Evolutionary conservation across 352 stramenopile species (phyloP), one percentile per base, ranked within the genome.

Genomic region (Saprolegnia diclina): DNA sequence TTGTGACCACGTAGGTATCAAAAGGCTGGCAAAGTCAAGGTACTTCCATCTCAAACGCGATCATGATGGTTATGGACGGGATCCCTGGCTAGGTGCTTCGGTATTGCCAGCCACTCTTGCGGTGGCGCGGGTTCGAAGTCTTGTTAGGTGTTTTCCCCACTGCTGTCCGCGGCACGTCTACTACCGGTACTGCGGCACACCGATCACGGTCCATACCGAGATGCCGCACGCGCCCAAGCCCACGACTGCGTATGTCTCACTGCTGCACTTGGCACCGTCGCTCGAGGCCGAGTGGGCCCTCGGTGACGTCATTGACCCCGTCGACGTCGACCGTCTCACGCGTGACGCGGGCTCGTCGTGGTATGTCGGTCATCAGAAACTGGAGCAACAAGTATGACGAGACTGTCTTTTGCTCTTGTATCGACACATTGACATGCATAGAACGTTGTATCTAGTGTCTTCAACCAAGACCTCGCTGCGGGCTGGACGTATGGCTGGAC

Each of bases 401-500:
- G 56, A 55, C 11, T 65, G 10, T 10, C 21, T 24, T 59, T 59
- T 59, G 11, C 24, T 59, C 4, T 42, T 59, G 35, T 11, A 7
- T 59, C 1, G 13, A 59, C 26, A 63, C 35, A 13, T n/a, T 46
- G 24, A 2, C 0, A 16, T 52, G 56, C 18, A 0, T 11, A 26
- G n/a, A 26, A 54, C 55, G 45, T 26, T 19, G 9, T 76, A 74
- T 32, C 40, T 29, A 29, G 52, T n/a, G 19, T 18, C n/a, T 77
- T 77, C 64, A 65, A 75, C 37, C 71, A 79, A 48, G 76, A 79
- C 54, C 75, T 81, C 38, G 75, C 64, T 52, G 64, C 74, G 46
- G 77, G 79, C 52, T 86, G 79, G 79, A 71, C 80, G 65, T 86
- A 86, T 71, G 76, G 82, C 69, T 86, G 77, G 77, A 76, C 79